Conservation (phyloP, 1,139 yeast genomes). For the Saccharomyces pastorianus region DNA sequence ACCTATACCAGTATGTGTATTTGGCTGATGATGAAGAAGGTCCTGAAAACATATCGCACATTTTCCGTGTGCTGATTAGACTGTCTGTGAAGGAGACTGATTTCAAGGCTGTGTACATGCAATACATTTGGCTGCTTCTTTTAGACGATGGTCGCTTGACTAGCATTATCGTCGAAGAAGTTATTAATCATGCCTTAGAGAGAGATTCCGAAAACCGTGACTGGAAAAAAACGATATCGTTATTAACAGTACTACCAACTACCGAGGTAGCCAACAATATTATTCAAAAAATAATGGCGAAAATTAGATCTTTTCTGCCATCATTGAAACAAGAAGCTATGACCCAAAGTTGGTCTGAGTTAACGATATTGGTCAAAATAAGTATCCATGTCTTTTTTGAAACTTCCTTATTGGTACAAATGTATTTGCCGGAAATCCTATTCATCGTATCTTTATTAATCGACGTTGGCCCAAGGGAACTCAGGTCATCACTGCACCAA, state of each 20-base stretch:
- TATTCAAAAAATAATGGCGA: slow-evolving; percentile 42
- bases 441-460: slow-evolving; percentile 63
- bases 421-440: slow-evolving; percentile 65
- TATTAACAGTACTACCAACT: slow-evolving; percentile 60
- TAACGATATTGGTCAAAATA: slow-evolving; percentile 59
- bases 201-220: slow-evolving; percentile 64
- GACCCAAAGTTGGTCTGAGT: slow-evolving; percentile 65
- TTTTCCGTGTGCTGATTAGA: slow-evolving; percentile 56
- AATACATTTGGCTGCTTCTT: slow-evolving; percentile 63
- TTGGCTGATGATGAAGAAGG: slow-evolving; percentile 49
- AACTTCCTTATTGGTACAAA: slow-evolving; percentile 54
- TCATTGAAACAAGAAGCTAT: slow-evolving; percentile 38
- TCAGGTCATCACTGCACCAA: slow-evolving; percentile 59
- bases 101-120: slow-evolving; percentile 43
- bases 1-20: slow-evolving; percentile 53
- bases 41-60: slow-evolving; percentile 49
- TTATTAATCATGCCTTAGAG: slow-evolving; percentile 66
- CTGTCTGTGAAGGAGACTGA: slow-evolving; percentile 41
- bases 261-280: slow-evolving; percentile 65
- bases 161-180: slow-evolving; percentile 58
- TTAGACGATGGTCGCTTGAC: slow-evolving; percentile 55
- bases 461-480: slow-evolving; percentile 63
- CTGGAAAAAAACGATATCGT: slow-evolving; percentile 56
- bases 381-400: slow-evolving; percentile 67
- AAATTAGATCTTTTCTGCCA: slow-evolving; percentile 46